Base-by-base conservation (phyloP, 305 asterid species). In the Solanum hybrid region DNA sequence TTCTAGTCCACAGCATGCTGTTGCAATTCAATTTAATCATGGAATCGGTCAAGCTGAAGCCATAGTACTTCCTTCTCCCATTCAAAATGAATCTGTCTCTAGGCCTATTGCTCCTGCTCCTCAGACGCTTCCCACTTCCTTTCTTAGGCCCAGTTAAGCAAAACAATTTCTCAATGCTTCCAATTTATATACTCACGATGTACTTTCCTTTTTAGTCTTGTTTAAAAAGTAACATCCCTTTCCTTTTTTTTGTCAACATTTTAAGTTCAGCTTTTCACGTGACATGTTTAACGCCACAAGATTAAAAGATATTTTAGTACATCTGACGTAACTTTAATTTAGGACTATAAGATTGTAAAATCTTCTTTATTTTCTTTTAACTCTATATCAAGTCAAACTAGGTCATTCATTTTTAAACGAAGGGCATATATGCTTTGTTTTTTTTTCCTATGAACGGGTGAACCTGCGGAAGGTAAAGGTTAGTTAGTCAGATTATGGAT, bases 1-100 rank as follows among this genome's bases (percentile, higher is more conserved):
- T 84, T 36, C 57, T 22, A 57, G 42, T 42, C 77, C 87, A 42
- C 89, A 90, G 0, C 90, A 89, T 28, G 77, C 64, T 35, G 46
- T 86, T 76, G 36, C 91, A 11, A 33, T 92, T 78, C 90, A 86
- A 84, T 80, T 91, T 75, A 31, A 90, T 11, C 46, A 51, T 5
- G 26, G 36, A 26, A 71, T n/a, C 37, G 29, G 24, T 83, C 37
- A 79, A 31, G 83, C 80, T 22, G 37, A 29, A 24, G 61, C 76
- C 76, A 71, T 11, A 29, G 61, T 81, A 39, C 87, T 51, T 16
- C 5, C 74, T 16, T 20, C 42, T 67, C 31, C 40, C 14, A 69
- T 74, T 57, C 86, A 64, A 67, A 85, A 64, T n/a, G 89, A 26
- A 34, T 18, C 42, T 82, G 88, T 73, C 24, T 61, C 9, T 24